Conservation (phyloP, 106 monocot genomes). For the Phalaenopsis equestris region DNA sequence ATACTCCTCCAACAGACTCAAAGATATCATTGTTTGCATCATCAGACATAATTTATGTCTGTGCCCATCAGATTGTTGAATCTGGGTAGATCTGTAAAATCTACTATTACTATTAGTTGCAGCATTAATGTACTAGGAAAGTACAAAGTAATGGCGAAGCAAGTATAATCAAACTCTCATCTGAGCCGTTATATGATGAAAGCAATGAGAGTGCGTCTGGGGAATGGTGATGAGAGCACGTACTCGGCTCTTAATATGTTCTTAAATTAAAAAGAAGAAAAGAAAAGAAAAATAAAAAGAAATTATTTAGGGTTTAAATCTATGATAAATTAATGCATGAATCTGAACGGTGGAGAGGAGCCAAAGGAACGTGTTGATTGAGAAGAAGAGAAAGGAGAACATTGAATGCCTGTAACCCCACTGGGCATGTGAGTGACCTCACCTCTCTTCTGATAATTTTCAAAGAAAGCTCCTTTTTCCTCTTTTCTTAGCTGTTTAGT, state of each 20-base stretch:
- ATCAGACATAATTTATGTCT: background rate
- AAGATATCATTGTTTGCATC: conserved; percentile 1
- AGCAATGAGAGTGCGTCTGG: too few species aligned
- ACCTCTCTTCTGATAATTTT: background rate
- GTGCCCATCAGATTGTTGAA: background rate
- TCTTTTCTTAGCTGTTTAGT: background rate
- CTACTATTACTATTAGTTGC: too few species aligned
- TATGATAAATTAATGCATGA: background rate
- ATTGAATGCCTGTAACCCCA: conserved; percentile 3
- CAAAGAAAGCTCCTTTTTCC: background rate
- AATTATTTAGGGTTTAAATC: background rate
- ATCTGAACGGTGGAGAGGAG: background rate
- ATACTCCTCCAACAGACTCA: background rate
- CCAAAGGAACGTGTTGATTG: background rate
- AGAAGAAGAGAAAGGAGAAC: background rate
- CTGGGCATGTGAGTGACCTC: conserved; percentile 1
- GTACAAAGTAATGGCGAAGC: too few species aligned
- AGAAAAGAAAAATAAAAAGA: background rate
- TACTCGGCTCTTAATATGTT: too few species aligned
- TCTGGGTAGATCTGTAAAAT: too few species aligned
- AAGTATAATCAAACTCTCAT: too few species aligned
- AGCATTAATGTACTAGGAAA: too few species aligned
- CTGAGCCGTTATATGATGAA: too few species aligned
- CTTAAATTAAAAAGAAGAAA: background rate
- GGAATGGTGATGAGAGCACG: background rate